phyloP scores from a whole-genome alignment of 2,329 filamentous ascomycete genomes.

The Elsinoe arachidis region DNA sequence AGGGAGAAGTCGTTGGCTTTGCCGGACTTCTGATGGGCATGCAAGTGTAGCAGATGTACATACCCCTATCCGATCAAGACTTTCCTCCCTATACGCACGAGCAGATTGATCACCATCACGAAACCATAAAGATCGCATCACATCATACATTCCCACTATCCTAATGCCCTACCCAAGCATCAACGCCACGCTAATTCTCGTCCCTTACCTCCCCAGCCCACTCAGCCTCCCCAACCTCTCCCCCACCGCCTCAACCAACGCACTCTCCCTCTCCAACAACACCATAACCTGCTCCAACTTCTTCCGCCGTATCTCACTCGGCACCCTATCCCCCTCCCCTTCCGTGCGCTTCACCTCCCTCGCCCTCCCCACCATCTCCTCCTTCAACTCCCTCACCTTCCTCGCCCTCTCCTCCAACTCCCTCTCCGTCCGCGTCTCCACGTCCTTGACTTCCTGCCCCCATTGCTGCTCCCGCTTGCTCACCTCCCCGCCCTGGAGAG shows the following conservation, averaged over 20 bases:
- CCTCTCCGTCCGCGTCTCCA: slow-evolving; percentile 25
- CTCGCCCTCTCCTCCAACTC: slow-evolving; percentile 16
- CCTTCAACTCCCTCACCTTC: slow-evolving; percentile 22
- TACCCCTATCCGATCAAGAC: too few species aligned
- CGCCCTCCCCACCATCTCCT: slow-evolving; percentile 22
- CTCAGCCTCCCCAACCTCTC: slow-evolving; percentile 51
- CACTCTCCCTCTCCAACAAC: slow-evolving; percentile 57
- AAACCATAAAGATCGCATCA: too few species aligned
- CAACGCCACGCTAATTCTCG: neutral
- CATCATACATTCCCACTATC: too few species aligned
- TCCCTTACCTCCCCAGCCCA: slow-evolving; percentile 9
- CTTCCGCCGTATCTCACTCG: slow-evolving; percentile 51
- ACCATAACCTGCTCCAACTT: slow-evolving; percentile 57
- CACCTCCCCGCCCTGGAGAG: slow-evolving; percentile 41
- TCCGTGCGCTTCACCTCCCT: slow-evolving; percentile 24
- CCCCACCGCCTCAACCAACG: slow-evolving; percentile 58
- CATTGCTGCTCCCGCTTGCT: slow-evolving; percentile 54
- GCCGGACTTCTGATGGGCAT: slow-evolving; percentile 20
- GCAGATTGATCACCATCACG: too few species aligned
- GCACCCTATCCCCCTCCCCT: slow-evolving; percentile 35
- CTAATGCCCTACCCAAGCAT: neutral
- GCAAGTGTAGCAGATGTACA: neutral
- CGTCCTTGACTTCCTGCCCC: slow-evolving; percentile 50
- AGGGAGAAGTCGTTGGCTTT: slow-evolving; percentile 31
- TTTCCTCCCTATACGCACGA: too few species aligned